Evolutionary conservation across 2,329 filamentous ascomycete genomes (phyloP).

Genomic region (Nemania bipapillata): DNA sequence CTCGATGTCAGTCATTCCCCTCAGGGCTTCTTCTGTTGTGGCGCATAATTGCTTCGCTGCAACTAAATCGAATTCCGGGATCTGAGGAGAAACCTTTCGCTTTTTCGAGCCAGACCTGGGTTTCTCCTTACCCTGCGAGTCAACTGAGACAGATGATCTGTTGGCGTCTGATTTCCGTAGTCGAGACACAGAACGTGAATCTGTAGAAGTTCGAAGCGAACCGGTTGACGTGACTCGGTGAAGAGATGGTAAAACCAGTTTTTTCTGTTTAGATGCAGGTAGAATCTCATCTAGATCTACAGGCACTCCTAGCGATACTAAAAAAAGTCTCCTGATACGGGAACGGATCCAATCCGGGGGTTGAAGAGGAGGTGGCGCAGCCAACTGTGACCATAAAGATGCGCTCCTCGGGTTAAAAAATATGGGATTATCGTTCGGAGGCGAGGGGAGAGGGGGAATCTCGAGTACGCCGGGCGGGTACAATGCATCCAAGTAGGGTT

Average conservation of each 20-base stretch:
- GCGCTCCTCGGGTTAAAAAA: constrained; percentile 88
- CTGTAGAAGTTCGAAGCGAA: constrained; percentile 66
- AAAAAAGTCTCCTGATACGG: constrained; percentile 90
- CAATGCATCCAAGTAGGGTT: constrained; percentile 73
- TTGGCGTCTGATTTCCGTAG: constrained; percentile 62
- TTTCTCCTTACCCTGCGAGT: constrained; percentile 66
- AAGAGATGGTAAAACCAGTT: constrained; percentile 85
- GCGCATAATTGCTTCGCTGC: constrained; percentile 80
- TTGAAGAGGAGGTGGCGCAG: constrained; percentile 91
- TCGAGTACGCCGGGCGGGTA: constrained; percentile 70
- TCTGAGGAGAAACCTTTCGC: constrained; percentile 70
- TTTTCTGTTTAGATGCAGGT: constrained; percentile 97
- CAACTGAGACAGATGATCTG: constrained; percentile 67
- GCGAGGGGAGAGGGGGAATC: constrained; percentile 61
- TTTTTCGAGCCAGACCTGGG: constrained; percentile 54
- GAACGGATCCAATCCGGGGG: constrained; percentile 98
- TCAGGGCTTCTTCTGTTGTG: constrained; percentile 84
- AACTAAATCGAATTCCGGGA: constrained; percentile 81
- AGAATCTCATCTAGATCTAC: constrained; percentile 98
- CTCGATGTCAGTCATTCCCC: constrained; percentile 81
- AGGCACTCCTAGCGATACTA: constrained; percentile 94
- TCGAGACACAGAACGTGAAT: constrained; percentile 62
- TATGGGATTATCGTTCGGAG: constrained; percentile 68
- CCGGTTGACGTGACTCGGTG: constrained; percentile 59
- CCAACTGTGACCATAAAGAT: constrained; percentile 95